Conservation (phyloP, 2,329 filamentous ascomycete genomes). For the Zymoseptoria crescenta region DNA sequence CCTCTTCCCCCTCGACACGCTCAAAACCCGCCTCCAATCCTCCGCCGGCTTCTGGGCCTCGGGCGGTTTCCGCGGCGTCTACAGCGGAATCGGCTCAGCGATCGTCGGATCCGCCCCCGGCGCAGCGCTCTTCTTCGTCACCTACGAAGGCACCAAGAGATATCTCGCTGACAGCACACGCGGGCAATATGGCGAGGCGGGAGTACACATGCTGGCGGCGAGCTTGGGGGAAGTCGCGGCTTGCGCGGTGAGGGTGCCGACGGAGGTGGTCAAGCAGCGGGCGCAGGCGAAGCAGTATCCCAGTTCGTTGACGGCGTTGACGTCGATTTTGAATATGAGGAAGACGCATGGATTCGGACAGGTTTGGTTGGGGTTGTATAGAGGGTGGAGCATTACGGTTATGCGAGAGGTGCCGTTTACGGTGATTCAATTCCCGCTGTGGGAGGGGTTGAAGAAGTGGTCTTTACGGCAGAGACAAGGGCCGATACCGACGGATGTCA, state of each 20-base stretch:
- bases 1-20: slow-evolving; percentile 94
- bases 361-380: slow-evolving; percentile 78
- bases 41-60: slow-evolving; percentile 66
- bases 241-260: slow-evolving; percentile 85
- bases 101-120: slow-evolving; percentile 87
- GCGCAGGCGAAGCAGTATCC: slow-evolving; percentile 82
- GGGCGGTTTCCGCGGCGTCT: slow-evolving; percentile 86
- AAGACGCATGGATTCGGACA: slow-evolving; percentile 37
- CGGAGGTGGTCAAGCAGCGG: slow-evolving; percentile 93
- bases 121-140: slow-evolving; percentile 84
- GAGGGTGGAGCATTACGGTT: slow-evolving; percentile 86
- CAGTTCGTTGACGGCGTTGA: slow-evolving; percentile 58
- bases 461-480: slow-evolving; percentile 36
- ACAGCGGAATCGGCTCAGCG: slow-evolving; percentile 82
- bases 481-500: slow-evolving; percentile 44
- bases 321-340: slow-evolving; percentile 52
- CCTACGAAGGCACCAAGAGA: slow-evolving; percentile 26
- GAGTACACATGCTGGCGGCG: slow-evolving; percentile 72
- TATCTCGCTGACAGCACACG: slow-evolving; percentile 3
- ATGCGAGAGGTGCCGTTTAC: slow-evolving; percentile 96
- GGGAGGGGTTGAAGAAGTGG: slow-evolving; percentile 84
- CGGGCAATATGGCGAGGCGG: slow-evolving; percentile 24
- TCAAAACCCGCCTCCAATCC: slow-evolving; percentile 95
- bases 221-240: slow-evolving; percentile 83
- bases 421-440: slow-evolving; percentile 92